Conservation (phyloP, 192 early-diverging fungal genomes). For the Entophlyctis luteolus region DNA sequence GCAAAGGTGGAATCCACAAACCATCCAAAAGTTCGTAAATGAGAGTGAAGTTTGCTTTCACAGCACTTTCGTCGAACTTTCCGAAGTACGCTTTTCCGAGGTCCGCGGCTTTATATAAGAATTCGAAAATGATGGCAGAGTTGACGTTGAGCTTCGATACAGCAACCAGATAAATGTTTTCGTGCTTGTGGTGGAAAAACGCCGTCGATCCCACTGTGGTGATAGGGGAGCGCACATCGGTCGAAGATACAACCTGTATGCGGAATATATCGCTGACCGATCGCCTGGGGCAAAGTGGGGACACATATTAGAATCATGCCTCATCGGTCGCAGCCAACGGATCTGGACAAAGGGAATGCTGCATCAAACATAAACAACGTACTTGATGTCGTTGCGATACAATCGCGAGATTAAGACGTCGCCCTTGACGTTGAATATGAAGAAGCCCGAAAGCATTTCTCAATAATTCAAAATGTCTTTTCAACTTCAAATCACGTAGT, state of each 20-base stretch:
- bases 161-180: slow-evolving; percentile 92
- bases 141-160: slow-evolving; percentile 93
- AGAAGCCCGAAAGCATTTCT: slow-evolving; percentile 91
- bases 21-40: slow-evolving; percentile 57
- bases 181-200: slow-evolving; percentile 95
- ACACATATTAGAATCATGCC: not conserved
- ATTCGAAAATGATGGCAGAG: slow-evolving; percentile 87
- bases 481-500: no score
- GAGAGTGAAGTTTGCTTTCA: slow-evolving; percentile 53
- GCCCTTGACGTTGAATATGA: slow-evolving; percentile 98
- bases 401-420: slow-evolving; percentile 95
- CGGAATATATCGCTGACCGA: slow-evolving; percentile 94
- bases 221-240: slow-evolving; percentile 82
- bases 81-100: slow-evolving; percentile 82
- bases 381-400: slow-evolving; percentile 94
- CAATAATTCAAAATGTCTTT: no score
- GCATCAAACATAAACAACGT: slow-evolving; percentile 15
- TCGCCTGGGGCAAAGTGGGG: slow-evolving; percentile 63
- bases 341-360: not conserved
- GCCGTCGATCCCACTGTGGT: slow-evolving; percentile 80
- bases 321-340: not conserved
- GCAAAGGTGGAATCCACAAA: slow-evolving; percentile 1
- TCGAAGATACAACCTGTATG: slow-evolving; percentile 91
- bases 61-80: slow-evolving; percentile 70
- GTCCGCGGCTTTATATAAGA: slow-evolving; percentile 84